Conservation (phyloP, 2,329 filamentous ascomycete species). For the Beauveria caledonica region DNA sequence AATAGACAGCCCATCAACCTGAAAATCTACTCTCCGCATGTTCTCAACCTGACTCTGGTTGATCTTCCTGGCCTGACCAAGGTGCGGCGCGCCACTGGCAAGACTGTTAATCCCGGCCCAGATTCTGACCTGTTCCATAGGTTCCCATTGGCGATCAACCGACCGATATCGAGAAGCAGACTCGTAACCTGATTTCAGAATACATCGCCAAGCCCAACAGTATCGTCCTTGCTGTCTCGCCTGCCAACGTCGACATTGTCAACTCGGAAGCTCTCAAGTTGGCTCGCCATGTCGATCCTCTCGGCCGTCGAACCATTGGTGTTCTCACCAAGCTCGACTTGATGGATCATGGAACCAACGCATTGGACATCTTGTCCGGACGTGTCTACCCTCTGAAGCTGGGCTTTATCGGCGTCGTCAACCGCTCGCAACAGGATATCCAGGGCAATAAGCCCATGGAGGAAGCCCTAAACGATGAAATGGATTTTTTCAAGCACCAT, state of each 20-base stretch:
- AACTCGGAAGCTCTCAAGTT: conserved; percentile 97
- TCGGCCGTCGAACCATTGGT: conserved; percentile 90
- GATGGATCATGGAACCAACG: conserved; percentile 98
- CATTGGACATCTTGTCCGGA: conserved; percentile 93
- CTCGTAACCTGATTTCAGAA: conserved; percentile 88
- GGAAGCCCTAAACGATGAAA: conserved; percentile 80
- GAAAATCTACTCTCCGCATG: conserved; percentile 95
- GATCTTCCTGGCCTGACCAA: conserved; percentile 95
- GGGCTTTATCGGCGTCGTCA: conserved; percentile 96
- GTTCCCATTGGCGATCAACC: conserved; percentile 97
- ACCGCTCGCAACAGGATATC: conserved; percentile 96
- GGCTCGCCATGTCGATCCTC: conserved; percentile 89
- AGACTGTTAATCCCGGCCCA: neutral
- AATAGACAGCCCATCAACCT: conserved; percentile 96
- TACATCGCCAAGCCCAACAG: conserved; percentile 99
- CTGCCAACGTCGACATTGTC: conserved; percentile 95
- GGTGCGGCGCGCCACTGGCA: conserved; percentile 36
- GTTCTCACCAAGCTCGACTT: conserved; percentile 95
- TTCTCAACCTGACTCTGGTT: conserved; percentile 91
- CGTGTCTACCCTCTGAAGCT: conserved; percentile 94
- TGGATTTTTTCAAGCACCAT: conserved; percentile 95
- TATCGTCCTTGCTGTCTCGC: conserved; percentile 92
- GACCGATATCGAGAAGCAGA: conserved; percentile 97
- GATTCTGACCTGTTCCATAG: conserved; percentile 29
- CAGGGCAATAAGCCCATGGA: conserved; percentile 91